Conservation (phyloP, 2,329 filamentous ascomycete species). For the Periconia macrospinosa region DNA sequence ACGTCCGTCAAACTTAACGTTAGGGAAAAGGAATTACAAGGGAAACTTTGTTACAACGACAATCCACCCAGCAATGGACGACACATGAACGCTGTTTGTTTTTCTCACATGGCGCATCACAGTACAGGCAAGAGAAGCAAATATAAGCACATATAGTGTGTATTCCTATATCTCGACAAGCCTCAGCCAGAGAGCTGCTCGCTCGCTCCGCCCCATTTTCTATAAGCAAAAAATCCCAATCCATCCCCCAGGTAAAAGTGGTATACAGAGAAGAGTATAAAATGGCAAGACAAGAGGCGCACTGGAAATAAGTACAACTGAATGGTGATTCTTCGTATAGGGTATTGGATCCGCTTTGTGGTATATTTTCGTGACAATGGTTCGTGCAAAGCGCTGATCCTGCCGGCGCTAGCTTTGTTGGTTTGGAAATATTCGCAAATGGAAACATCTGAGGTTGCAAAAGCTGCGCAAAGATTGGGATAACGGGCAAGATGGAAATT, state of each 20-base stretch:
- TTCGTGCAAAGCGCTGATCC: constrained; percentile 46
- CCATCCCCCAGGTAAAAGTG: constrained; percentile 12
- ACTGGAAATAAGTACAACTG: constrained; percentile 13
- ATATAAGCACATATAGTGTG: too few relatives aligned
- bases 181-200: too few relatives aligned
- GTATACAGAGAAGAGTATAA: constrained; percentile 28
- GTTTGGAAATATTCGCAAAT: constrained; percentile 32
- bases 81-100: too few relatives aligned
- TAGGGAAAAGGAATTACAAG: too few relatives aligned
- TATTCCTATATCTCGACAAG: too few relatives aligned
- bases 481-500: constrained; percentile 8
- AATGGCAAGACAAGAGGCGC: constrained; percentile 12
- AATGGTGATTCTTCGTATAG: constrained; percentile 16
- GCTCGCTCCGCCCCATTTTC: too few relatives aligned
- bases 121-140: too few relatives aligned
- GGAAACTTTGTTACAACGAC: too few relatives aligned
- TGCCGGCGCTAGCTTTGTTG: constrained; percentile 41
- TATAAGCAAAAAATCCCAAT: too few relatives aligned
- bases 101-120: too few relatives aligned
- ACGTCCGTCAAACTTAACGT: too few relatives aligned
- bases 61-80: too few relatives aligned
- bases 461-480: constrained; percentile 27
- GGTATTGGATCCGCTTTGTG: constrained; percentile 26
- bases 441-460: constrained; percentile 30
- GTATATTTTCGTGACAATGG: constrained; percentile 28